Base-by-base conservation (phyloP, 139 green algal species). In the Haematococcus lacustris region DNA sequence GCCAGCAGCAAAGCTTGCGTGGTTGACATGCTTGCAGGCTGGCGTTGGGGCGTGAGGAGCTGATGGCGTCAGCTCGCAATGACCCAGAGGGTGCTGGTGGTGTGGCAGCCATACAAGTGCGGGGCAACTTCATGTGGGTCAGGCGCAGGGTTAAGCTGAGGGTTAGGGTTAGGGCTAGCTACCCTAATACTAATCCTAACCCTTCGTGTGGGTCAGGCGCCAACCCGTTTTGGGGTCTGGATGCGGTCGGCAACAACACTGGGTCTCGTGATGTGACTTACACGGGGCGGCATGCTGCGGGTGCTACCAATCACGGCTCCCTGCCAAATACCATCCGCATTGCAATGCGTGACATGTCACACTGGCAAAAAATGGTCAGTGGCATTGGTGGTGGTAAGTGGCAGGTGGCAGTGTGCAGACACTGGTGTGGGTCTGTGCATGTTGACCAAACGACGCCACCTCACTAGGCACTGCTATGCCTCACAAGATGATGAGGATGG, bases 21-120 rank as follows among this genome's bases (percentile, higher is more conserved):
- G n/a, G n/a, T n/a, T n/a, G n/a, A n/a, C n/a, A n/a, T 38, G 23
- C 38, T 63, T 71, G 37, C 71, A 80, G 81, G 39, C 37, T 91
- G 67, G 69, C 79, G 7, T 38, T 93, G 57, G 88, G 87, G 7
- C 75, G 75, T 4, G 81, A 87, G 43, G 88, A 93, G 37, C 28
- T 83, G 25, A 73, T 92, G 71, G 67, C 66, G 1, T 26, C 40
- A 3, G 37, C 75, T 1, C 60, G 51, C 9, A 70, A 35, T 4
- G 67, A 86, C 53, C 75, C 75, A 17, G 57, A 51, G 51, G 71
- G 80, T 38, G 59, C 35, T 30, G 79, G 69, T 3, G 73, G 75
- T 1, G 87, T 94, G 57, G 83, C 80, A 28, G 90, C 87, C 7
- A 26, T 93, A 61, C 37, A 87, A 47, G 68, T 75, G 39, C 78